Percentiles rank a stretch among this genome's conserved stretches.
These are phyloP conservation scores for Ulmus americana DNA, from an alignment of 331 rosid genomes.

Conservation along the genomic window DNA sequence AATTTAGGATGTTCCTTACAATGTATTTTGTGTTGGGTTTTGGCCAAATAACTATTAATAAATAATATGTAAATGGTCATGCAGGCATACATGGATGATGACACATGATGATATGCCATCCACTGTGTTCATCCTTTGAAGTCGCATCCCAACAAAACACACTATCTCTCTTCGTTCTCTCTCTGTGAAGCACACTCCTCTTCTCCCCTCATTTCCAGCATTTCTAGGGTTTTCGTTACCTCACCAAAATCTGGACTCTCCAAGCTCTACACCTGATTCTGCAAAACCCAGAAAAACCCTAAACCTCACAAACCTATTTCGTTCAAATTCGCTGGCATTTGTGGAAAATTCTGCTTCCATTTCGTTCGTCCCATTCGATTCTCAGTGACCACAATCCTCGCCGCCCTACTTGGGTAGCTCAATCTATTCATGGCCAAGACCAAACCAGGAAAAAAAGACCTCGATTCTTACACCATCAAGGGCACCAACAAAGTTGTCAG, in stretches of 20 bases:
- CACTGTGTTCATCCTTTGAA: conserved; percentile 32
- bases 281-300: conserved; percentile 15
- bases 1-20: too few species aligned
- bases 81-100: conserved; percentile 30
- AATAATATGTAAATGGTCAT: background rate
- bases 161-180: conserved; percentile 17
- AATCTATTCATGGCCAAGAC: conserved; percentile 48
- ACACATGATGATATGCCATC: conserved; percentile 35
- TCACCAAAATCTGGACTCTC: conserved; percentile 8
- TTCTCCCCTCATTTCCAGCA: conserved; percentile 10
- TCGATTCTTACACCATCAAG: conserved; percentile 50
- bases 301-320: background rate
- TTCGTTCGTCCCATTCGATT: background rate
- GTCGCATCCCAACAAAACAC: conserved; percentile 32
- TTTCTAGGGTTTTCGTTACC: conserved; percentile 42
- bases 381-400: conserved; percentile 1
- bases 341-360: background rate
- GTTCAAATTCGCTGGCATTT: conserved; percentile 18
- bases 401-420: conserved; percentile 13
- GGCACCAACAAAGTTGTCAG: conserved; percentile 53
- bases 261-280: conserved; percentile 13
- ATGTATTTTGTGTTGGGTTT: too few species aligned
- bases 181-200: conserved; percentile 9
- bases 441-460: conserved; percentile 56
- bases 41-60: too few species aligned